A percentile compares a stretch with the other conserved stretches of the same genome.
These are phyloP conservation scores for Fusarium irregulare DNA, from an alignment of 2,329 filamentous ascomycete species.

Conservation along the genomic window DNA sequence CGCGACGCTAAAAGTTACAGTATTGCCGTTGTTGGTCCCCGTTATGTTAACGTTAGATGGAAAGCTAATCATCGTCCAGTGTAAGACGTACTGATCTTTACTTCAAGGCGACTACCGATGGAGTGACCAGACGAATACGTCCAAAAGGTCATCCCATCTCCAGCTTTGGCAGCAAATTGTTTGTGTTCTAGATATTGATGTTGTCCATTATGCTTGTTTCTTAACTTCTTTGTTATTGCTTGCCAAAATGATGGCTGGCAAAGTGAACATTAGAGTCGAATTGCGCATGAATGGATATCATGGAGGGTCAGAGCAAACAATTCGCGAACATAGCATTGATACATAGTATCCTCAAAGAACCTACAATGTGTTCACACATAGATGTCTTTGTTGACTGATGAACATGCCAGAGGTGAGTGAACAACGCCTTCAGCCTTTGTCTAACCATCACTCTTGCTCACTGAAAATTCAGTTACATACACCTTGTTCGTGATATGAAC, in stretches of 20 bases:
- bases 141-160: background rate
- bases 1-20: background rate
- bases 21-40: background rate
- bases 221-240: background rate
- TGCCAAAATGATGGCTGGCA: background rate
- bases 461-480: background rate
- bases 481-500: slow-evolving; percentile 12
- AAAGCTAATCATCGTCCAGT: background rate
- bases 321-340: background rate
- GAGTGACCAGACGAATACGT: too few species aligned
- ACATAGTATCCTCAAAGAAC: background rate
- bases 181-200: background rate
- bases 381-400: background rate
- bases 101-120: background rate
- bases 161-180: background rate
- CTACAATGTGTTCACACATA: too few species aligned
- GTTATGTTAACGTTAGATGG: background rate
- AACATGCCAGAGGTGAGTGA: background rate
- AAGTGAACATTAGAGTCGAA: background rate
- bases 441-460: background rate
- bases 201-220: background rate
- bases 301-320: background rate
- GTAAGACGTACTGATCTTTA: background rate
- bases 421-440: slow-evolving; percentile 2
- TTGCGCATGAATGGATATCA: background rate